Evolutionary conservation across 176 grass and related monocot genomes (phyloP).

Genomic region (Pharus latifolius): DNA sequence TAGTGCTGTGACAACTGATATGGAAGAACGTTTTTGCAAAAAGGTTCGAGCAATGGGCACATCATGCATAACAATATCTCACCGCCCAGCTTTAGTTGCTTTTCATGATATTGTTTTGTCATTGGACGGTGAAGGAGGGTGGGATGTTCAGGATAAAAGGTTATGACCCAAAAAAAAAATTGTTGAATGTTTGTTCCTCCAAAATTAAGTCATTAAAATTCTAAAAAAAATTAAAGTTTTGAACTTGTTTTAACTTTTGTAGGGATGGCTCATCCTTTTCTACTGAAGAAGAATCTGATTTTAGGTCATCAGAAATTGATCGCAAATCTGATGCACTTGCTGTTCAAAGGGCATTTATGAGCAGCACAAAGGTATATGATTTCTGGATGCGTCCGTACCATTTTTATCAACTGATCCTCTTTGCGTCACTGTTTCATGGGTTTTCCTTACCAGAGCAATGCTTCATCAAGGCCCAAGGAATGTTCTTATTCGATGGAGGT

Average conservation of each 20-base stretch:
- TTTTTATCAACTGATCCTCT: not conserved
- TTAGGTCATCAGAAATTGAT: slow-evolving; percentile 48
- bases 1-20: slow-evolving; percentile 93
- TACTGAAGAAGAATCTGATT: slow-evolving; percentile 46
- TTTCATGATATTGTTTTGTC: slow-evolving; percentile 99
- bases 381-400: slow-evolving; percentile 4
- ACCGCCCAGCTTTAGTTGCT: slow-evolving; percentile 92
- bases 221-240: not conserved
- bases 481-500: slow-evolving; percentile 54
- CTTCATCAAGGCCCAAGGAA: slow-evolving; percentile 50
- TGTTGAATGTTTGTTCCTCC: not conserved
- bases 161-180: slow-evolving; percentile 18
- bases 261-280: slow-evolving; percentile 62
- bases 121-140: slow-evolving; percentile 92
- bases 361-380: slow-evolving; percentile 54
- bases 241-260: slow-evolving; percentile 18
- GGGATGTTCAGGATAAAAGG: slow-evolving; percentile 89
- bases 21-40: slow-evolving; percentile 96
- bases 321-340: slow-evolving; percentile 71
- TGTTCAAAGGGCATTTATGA: slow-evolving; percentile 90
- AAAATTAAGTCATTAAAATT: not conserved
- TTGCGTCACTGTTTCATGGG: not conserved
- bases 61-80: slow-evolving; percentile 98
- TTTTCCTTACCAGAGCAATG: slow-evolving; percentile 49
- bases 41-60: slow-evolving; percentile 96